A percentile compares a stretch with the other conserved stretches of the same genome.
Conservation (phyloP, 345 rosid genomes). For the Reutealis trisperma region DNA sequence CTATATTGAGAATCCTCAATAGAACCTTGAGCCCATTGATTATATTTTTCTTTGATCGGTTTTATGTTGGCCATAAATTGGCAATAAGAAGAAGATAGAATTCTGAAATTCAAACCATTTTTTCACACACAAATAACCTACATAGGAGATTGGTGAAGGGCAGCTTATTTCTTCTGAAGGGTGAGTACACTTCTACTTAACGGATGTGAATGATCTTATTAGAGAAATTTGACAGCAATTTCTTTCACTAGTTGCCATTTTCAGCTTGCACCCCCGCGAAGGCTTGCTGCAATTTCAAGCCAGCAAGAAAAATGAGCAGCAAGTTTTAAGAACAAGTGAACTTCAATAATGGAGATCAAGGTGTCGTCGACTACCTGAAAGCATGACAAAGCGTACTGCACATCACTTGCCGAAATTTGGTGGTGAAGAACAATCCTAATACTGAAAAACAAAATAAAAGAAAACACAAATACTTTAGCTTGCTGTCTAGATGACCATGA, state of each 20-base stretch:
- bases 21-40: no score
- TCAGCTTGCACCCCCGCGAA: constrained; percentile 33
- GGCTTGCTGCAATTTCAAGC: constrained; percentile 43
- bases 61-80: not conserved
- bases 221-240: not conserved
- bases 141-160: not conserved
- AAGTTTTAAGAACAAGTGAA: not conserved
- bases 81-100: not conserved
- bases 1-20: no score
- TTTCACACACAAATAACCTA: not conserved
- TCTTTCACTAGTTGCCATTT: constrained; percentile 37
- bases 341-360: not conserved
- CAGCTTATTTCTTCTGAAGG: not conserved
- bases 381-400: constrained; percentile 65
- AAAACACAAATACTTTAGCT: not conserved
- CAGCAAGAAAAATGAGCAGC: not conserved
- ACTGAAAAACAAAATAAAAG: constrained; percentile 37
- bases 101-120: not conserved
- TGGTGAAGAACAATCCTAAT: constrained; percentile 80
- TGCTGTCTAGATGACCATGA: not conserved
- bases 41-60: not conserved
- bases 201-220: not conserved
- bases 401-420: constrained; percentile 76
- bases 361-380: constrained; percentile 48
- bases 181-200: not conserved